Evolutionary conservation across 345 rosid genomes (phyloP).

Genomic region (Lagerstroemia speciosa): DNA sequence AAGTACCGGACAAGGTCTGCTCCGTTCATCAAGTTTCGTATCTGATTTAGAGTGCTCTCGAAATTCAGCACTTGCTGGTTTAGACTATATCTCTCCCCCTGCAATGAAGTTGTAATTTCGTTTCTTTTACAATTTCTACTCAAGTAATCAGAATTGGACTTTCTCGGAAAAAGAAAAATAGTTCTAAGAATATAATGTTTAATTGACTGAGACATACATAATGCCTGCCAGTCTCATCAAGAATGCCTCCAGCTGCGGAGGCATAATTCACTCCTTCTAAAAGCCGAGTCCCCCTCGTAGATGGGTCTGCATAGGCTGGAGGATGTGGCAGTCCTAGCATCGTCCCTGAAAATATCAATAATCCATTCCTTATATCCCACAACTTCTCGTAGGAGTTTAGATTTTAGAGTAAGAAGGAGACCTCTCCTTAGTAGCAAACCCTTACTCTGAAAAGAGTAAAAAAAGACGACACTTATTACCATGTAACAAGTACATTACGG

Average conservation of each 20-base stretch:
- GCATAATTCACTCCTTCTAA: constrained; percentile 78
- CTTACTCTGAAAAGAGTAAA: too few relatives aligned
- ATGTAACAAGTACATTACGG: too few relatives aligned
- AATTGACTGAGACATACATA: constrained; percentile 30
- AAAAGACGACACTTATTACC: too few relatives aligned
- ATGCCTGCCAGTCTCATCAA: constrained; percentile 66
- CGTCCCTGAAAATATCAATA: constrained; percentile 29
- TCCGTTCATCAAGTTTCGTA: constrained; percentile 40
- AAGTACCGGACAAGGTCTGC: constrained; percentile 37
- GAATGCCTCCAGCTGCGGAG: constrained; percentile 90
- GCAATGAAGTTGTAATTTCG: constrained; percentile 3
- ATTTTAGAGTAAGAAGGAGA: neutral
- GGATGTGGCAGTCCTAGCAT: constrained; percentile 56
- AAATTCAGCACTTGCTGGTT: constrained; percentile 65
- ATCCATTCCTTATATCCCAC: neutral
- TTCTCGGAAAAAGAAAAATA: too few relatives aligned
- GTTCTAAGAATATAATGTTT: neutral
- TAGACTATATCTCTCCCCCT: constrained; percentile 58
- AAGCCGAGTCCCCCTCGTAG: constrained; percentile 39
- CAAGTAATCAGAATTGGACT: neutral
- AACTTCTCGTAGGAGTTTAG: neutral
- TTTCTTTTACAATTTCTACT: neutral
- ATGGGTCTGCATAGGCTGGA: constrained; percentile 56
- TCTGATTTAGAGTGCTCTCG: constrained; percentile 44
- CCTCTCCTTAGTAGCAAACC: neutral